Base-by-base conservation (phyloP, 2,329 filamentous ascomycete species). In the Ceratocystis destructans region DNA sequence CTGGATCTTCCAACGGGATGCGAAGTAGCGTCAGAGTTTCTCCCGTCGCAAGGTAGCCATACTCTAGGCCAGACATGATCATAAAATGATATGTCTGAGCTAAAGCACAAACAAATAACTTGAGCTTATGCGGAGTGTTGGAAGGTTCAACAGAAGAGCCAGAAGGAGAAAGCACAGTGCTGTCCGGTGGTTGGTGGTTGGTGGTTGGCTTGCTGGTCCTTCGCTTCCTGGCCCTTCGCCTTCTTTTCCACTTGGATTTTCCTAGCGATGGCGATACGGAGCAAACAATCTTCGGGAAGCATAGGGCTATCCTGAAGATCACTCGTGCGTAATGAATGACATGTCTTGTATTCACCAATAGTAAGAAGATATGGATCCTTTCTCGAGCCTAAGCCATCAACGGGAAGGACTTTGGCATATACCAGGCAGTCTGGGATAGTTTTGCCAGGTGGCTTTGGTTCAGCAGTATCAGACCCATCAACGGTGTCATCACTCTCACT, bases 331-430 rank as follows among this genome's bases (percentile, higher is more conserved):
- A 48, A 7, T 20, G 17, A 17, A 6, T 48, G 17, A 3, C 45
- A 48, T 20, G 45, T 0, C n/a, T 48, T 48, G 17, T 48, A 17
- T 6, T 48, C 45, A 20, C 45, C 17, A 20, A 48, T 8, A 48
- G n/a, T 5, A 48, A 48, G 45, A 17, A 17, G 2, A 8, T 37
- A 37, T 37, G 33, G 33, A 1, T 10, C 8, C 8, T 1, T 2
- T 7, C 8, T 3, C 3, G 10, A 3, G 7, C 0, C 1, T 41
- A 8, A 12, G 8, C 3, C 1, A 37, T 37, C 7, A 41, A 0
- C 12, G 2, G 10, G 4, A 15, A 0, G 0, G 3, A 5, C 37
- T 41, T 41, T 41, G 37, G 12, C 12, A 10, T 1, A 41, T 15
- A 41, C 1, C 3, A 41, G 0, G 10, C 37, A 41, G 37, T 41